Conservation (phyloP, 2,329 filamentous ascomycete genomes). For the Pseudopyrenochaeta lycopersici region DNA sequence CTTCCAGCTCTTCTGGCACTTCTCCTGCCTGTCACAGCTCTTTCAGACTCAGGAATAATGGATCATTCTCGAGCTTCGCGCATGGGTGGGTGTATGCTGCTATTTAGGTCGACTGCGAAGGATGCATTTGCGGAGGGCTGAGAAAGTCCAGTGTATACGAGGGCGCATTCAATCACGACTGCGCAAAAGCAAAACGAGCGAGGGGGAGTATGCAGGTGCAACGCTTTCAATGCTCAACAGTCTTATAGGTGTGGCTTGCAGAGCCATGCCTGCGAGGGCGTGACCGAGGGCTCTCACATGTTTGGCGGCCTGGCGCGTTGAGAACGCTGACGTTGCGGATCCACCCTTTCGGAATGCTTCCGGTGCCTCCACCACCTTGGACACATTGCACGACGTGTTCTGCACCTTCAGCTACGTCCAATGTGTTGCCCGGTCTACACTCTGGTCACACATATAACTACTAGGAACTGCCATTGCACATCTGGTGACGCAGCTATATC, state of each 20-base stretch:
- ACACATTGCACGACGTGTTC: no score
- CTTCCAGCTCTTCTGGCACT: not conserved
- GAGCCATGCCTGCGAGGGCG: conserved; percentile 25
- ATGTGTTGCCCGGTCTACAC: no score
- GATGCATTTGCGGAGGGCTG: conserved; percentile 18
- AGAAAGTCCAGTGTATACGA: not conserved
- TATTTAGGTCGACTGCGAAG: conserved; percentile 10
- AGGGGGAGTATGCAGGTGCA: conserved; percentile 1
- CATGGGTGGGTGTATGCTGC: conserved; percentile 5
- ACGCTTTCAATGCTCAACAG: conserved; percentile 21
- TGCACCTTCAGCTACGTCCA: no score
- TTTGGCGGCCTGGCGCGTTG: conserved; percentile 31
- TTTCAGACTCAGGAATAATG: not conserved
- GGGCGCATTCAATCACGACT: conserved; percentile 18
- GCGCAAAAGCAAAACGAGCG: not conserved
- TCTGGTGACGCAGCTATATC: no score
- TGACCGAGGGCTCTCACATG: conserved; percentile 35
- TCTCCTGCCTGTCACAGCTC: not conserved
- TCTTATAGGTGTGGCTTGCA: conserved; percentile 15
- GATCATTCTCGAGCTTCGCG: not conserved
- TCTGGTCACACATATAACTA: no score
- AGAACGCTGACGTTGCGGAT: conserved; percentile 42
- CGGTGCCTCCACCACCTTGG: not conserved
- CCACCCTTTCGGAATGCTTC: conserved; percentile 10
- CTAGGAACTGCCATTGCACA: no score